Base-by-base conservation (phyloP, 768 basidiomycete genomes). In the Dacryopinax primogenitus region DNA sequence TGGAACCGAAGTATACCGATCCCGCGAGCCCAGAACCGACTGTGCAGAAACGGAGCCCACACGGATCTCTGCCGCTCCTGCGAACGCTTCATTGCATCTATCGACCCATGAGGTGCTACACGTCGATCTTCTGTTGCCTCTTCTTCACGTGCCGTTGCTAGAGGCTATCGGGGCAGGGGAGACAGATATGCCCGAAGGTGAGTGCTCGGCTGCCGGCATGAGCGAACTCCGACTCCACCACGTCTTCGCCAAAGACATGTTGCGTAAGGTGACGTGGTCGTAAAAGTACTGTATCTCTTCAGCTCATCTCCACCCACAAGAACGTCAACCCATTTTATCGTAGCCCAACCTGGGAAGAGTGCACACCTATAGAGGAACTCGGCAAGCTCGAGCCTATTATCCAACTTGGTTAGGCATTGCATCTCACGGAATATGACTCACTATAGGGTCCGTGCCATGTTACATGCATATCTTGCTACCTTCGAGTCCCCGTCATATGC, bases 201-300 rank as follows among this genome's bases (percentile, higher is more conserved):
- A 36, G 47, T 62, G 36, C 51, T 62, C 33, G 18, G 41, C 26
- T 47, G 88, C 84, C 0, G 78, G 69, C 33, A 77, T 67, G 62
- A 80, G 70, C n/a, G 78, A 79, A 34, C 77, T 78, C 67, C 83
- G 81, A 32, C 81, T 94, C 90, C 45, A 85, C 70, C 13, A 89
- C 87, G 72, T 95, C 92, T 73, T 97, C 96, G 67, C 96, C 88
- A 70, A 93, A 97, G 63, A 97, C 88, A 76, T 98, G 98, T 0
- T 93, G 95, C 30, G 90, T 90, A 92, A 93, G 23, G 92, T 84
- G 66, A 94, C 94, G 71, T 99, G 97, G 76, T 99, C 96, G 73
- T 87, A 98, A 73, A 92, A 93, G 69, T 87, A 94, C 92, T 96
- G 69, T 1, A 33, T 63, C 7, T 36, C 33, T 33, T 1, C 9